A percentile compares a stretch with the other conserved stretches of the same genome.
Conservation (phyloP, 352 stramenopile species). For the Phytophthora kernoviae region DNA sequence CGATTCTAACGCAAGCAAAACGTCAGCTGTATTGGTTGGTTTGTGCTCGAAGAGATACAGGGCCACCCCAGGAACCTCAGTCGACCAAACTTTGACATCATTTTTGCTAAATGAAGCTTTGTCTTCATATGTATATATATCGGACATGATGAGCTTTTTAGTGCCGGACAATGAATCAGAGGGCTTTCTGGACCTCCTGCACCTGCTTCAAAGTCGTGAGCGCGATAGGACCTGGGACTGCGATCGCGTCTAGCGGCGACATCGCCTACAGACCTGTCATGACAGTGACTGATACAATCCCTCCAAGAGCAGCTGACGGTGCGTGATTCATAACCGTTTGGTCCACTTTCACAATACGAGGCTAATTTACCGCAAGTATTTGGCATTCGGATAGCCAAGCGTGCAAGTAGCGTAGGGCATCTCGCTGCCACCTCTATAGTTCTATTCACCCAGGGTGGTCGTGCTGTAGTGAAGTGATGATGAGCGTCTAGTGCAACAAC, state of each 20-base stretch:
- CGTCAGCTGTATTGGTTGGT: no score
- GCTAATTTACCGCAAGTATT: neutral
- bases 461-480: constrained; percentile 2
- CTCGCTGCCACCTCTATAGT: neutral
- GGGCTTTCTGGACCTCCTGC: neutral
- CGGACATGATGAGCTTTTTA: no score
- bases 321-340: constrained; percentile 2
- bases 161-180: no score
- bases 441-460: neutral
- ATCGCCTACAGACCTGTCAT: neutral
- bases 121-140: no score
- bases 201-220: neutral
- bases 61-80: no score
- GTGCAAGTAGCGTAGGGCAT: neutral
- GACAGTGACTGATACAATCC: neutral
- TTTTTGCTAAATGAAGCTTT: no score
- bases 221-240: neutral
- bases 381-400: neutral
- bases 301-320: neutral
- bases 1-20: no score
- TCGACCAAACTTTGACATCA: no score
- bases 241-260: neutral
- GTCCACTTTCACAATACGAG: neutral
- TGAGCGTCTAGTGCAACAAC: constrained; percentile 1
- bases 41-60: no score